Evolutionary conservation across 2,329 filamentous ascomycete species (phyloP), one percentile per base, ranked within the genome.

Genomic region (Colletotrichum camelliae): DNA sequence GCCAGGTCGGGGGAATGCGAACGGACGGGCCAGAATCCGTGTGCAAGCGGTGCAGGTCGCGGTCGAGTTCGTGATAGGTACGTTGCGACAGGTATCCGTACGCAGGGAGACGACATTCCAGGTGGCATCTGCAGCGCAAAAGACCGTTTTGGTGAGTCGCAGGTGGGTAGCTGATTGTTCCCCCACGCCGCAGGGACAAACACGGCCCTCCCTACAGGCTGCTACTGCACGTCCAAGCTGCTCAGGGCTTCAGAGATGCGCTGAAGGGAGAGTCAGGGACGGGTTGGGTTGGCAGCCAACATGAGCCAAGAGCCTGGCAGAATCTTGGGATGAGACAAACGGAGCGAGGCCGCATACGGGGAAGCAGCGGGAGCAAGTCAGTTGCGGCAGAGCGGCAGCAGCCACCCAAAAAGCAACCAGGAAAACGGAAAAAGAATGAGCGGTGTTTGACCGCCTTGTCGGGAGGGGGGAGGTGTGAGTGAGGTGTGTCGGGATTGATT

Each of bases 401-500:
- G 65, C 33, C 55, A 72, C 18, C 13, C 39, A 39, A 33, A 31
- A 39, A 29, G 33, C 24, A 70, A 70, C 33, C 55, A 65, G 60
- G 33, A 68, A 75, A 65, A 73, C 57, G 73, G 73, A 67, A 75
- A 64, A 73, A 62, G 65, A 74, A 76, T 37, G 37, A 74, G 74
- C 74, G 74, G 74, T 76, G 74, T 76, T 76, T 76, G 74, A 76
- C 74, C 74, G 74, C 70, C 74, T 76, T 55, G 58, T 58, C 64
- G 37, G 52, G 31, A 72, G 48, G 71, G 58, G 39, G 33, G 33
- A 10, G 61, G 61, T 58, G 55, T 58, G 55, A 27, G 55, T 58
- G 21, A 57, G 43, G 60, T 43, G 73, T 75, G 73, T 68, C 64
- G 69, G 73, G 69, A 57, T 62, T 75, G 43, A 75, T 75, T 75